phyloP scores from a whole-genome alignment of 352 stramenopile species.

The Phytopythium cucurbitacearum region DNA sequence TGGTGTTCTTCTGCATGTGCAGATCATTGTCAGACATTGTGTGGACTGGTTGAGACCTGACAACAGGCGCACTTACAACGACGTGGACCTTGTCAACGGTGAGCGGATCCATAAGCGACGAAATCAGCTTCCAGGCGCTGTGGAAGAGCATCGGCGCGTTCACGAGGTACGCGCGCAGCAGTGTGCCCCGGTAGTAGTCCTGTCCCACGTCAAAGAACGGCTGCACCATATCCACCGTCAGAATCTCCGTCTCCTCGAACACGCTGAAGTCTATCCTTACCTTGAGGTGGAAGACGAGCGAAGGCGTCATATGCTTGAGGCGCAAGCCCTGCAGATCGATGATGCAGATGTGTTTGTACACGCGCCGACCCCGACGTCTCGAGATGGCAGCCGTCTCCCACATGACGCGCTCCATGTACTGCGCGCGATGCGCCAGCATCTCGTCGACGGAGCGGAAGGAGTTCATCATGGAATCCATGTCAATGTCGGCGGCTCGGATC shows the following conservation, averaged over 20 bases:
- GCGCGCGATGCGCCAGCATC: conserved; percentile 55
- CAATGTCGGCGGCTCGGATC: conserved; percentile 63
- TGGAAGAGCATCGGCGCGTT: conserved; percentile 84
- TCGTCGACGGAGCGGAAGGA: conserved; percentile 50
- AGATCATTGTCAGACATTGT: neutral
- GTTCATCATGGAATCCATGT: conserved; percentile 52
- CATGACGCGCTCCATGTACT: conserved; percentile 80
- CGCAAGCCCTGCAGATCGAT: conserved; percentile 70
- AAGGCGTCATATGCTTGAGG: conserved; percentile 57
- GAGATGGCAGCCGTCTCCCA: conserved; percentile 72
- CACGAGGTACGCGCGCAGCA: conserved; percentile 73
- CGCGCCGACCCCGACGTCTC: conserved; percentile 42
- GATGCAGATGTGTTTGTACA: conserved; percentile 85
- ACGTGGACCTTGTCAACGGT: conserved; percentile 83
- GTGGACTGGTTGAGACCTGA: neutral
- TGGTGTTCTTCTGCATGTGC: conserved; percentile 40
- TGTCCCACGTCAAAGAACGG: conserved; percentile 72
- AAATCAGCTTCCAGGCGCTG: conserved; percentile 76
- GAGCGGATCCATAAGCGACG: conserved; percentile 57
- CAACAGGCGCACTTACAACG: conserved; percentile 34
- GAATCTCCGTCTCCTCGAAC: neutral
- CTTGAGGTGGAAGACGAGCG: conserved; percentile 61
- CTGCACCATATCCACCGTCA: conserved; percentile 15
- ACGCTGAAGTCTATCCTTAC: conserved; percentile 13
- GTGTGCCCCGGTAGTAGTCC: conserved; percentile 76